These are phyloP conservation scores for Blastobotrys indianensis DNA, from an alignment of 1,139 yeast genomes.

Conservation along the genomic window DNA sequence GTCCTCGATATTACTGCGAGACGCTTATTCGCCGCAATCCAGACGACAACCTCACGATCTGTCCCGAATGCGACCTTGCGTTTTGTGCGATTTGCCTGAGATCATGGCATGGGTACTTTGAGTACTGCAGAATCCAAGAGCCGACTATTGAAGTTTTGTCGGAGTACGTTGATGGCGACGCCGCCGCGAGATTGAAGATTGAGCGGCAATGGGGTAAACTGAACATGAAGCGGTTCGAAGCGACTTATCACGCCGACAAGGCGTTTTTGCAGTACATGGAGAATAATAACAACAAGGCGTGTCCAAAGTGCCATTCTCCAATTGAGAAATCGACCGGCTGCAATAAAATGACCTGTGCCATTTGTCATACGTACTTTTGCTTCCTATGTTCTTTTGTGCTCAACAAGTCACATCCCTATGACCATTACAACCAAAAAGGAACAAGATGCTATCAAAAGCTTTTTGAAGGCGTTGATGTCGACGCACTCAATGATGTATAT, in stretches of 20 bases:
- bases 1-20: constrained; percentile 48
- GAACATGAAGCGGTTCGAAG: constrained; percentile 40
- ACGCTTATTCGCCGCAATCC: constrained; percentile 44
- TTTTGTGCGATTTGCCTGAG: constrained; percentile 56
- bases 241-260: constrained; percentile 45
- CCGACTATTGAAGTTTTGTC: constrained; percentile 44
- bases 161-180: constrained; percentile 35
- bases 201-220: constrained; percentile 48
- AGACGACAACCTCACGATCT: constrained; percentile 49
- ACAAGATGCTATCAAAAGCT: constrained; percentile 48
- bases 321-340: constrained; percentile 64
- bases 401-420: constrained; percentile 43
- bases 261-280: constrained; percentile 43
- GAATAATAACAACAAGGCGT: constrained; percentile 41
- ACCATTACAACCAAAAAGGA: constrained; percentile 43
- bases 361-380: constrained; percentile 50
- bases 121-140: constrained; percentile 40
- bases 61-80: constrained; percentile 50
- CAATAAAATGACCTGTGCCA: constrained; percentile 56
- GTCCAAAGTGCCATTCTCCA: constrained; percentile 52
- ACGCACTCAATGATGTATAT: constrained; percentile 34
- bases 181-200: constrained; percentile 35
- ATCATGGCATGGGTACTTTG: constrained; percentile 61
- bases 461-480: constrained; percentile 47
- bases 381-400: constrained; percentile 49